Conservation (phyloP, 2,329 filamentous ascomycete genomes). For the Arthrocladium fulminans region DNA sequence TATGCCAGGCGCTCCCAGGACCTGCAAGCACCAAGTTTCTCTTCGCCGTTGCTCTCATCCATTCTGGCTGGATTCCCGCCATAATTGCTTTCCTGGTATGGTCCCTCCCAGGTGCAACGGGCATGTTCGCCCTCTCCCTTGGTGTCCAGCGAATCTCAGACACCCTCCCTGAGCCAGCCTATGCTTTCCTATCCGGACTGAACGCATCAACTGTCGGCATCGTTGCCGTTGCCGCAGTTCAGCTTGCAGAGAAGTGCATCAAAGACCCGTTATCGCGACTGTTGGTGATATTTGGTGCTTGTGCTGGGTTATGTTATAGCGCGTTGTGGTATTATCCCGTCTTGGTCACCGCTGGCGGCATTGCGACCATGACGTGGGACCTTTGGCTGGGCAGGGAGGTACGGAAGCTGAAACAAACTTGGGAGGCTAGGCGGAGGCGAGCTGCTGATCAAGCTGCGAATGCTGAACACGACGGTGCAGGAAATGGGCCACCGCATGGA, state of each 20-base stretch:
- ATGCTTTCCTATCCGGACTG: constrained; percentile 61
- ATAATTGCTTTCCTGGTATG: constrained; percentile 55
- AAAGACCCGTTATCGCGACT: constrained; percentile 55
- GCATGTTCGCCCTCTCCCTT: constrained; percentile 59
- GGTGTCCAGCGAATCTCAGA: constrained; percentile 55
- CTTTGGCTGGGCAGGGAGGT: constrained; percentile 44
- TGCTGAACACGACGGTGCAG: neutral
- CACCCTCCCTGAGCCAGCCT: constrained; percentile 52
- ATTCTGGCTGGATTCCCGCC: constrained; percentile 52
- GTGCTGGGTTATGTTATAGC: constrained; percentile 60
- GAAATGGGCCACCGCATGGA: neutral
- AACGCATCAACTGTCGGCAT: constrained; percentile 66
- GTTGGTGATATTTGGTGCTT: constrained; percentile 54
- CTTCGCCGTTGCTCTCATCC: constrained; percentile 58
- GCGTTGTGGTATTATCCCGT: constrained; percentile 67
- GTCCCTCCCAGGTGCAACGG: constrained; percentile 61
- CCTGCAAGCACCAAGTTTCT: constrained; percentile 64
- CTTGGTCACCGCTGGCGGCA: constrained; percentile 50
- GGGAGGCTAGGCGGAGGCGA: constrained; percentile 6
- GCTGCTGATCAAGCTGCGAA: constrained; percentile 4
- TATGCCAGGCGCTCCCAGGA: constrained; percentile 59
- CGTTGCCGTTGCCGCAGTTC: constrained; percentile 61
- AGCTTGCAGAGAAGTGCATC: constrained; percentile 58
- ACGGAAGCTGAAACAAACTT: constrained; percentile 27
- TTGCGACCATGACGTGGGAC: constrained; percentile 49